phyloP scores from a whole-genome alignment of 257 asterid species.

The Euphrasia confusa region DNA sequence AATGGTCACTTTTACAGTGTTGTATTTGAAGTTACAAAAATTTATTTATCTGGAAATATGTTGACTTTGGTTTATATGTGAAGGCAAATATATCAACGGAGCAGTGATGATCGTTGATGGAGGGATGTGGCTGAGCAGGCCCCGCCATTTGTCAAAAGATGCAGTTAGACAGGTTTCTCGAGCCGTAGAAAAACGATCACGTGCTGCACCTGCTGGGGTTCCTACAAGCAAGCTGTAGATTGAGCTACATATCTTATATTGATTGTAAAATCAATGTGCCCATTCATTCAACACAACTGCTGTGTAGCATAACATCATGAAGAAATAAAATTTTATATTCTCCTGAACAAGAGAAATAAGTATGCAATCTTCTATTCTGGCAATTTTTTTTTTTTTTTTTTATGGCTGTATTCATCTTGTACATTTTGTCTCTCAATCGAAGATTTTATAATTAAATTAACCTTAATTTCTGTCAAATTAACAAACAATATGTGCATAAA shows the following conservation, averaged over 20 bases:
- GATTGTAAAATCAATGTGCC: background rate
- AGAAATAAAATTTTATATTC: background rate
- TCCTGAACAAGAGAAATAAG: background rate
- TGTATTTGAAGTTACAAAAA: background rate
- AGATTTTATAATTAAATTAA: background rate
- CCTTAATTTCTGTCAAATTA: background rate
- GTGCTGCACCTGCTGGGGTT: conserved; percentile 54
- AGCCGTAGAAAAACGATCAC: conserved; percentile 61
- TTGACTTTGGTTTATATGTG: conserved; percentile 14
- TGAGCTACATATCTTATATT: background rate
- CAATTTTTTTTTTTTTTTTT: background rate
- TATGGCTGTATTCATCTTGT: background rate
- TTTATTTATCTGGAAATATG: background rate
- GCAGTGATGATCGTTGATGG: conserved; percentile 61
- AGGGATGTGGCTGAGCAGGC: conserved; percentile 75
- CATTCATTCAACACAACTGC: background rate
- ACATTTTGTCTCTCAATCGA: background rate
- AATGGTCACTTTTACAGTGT: too few species aligned
- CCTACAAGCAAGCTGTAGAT: conserved; percentile 65
- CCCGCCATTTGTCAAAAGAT: conserved; percentile 60
- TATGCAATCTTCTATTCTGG: background rate
- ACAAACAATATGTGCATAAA: background rate
- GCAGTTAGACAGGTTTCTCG: conserved; percentile 63
- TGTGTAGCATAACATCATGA: background rate
- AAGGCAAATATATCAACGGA: conserved; percentile 77